Evolutionary conservation across 352 stramenopile species (phyloP), one percentile per base, ranked within the genome.

Genomic region (Globisporangium parvum): DNA sequence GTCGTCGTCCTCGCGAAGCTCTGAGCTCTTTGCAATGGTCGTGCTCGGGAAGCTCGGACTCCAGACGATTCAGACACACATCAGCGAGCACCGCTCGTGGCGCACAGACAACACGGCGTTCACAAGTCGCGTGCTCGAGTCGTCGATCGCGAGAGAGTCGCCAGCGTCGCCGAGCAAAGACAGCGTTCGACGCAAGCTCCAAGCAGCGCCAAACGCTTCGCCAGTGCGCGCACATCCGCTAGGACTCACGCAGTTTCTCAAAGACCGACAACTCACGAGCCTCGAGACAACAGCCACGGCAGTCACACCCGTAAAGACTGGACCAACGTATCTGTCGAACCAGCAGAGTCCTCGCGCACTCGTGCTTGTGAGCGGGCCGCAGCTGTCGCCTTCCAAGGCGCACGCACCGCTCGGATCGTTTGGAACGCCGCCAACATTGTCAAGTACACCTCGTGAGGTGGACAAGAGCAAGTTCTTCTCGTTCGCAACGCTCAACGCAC

Each of bases 41-140:
- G 40, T 80, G 3, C 47, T 84, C 3, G 73, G 73, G 1, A 75
- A 65, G 20, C 58, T 42, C 37, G 73, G 73, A 4, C 41, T 84
- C 15, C 48, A 63, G 28, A 53, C 46, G 2, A 56, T 77, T 33
- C 67, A 70, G 1, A 48, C 55, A 17, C 61, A 53, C 3, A 60
- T 80, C 10, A 49, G 49, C 6, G 39, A 62, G 37, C 69, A 79
- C 24, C 58, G 53, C 4, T 41, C 51, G 45, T 74, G 65, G 59
- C 59, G 73, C 48, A 48, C 66, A 20, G 47, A 60, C 11, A 75
- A 66, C 33, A 51, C 60, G 1, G 37, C 42, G 2, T 60, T 66
- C 24, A 68, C 71, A 3, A 59, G 70, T 28, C 66, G 64, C n/a
- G 52, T 77, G 3, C 50, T 66, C 5, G 66, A 64, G 48, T 17